Base-by-base conservation (phyloP, 2,329 filamentous ascomycete species). In the Blastomyces gilchristii region DNA sequence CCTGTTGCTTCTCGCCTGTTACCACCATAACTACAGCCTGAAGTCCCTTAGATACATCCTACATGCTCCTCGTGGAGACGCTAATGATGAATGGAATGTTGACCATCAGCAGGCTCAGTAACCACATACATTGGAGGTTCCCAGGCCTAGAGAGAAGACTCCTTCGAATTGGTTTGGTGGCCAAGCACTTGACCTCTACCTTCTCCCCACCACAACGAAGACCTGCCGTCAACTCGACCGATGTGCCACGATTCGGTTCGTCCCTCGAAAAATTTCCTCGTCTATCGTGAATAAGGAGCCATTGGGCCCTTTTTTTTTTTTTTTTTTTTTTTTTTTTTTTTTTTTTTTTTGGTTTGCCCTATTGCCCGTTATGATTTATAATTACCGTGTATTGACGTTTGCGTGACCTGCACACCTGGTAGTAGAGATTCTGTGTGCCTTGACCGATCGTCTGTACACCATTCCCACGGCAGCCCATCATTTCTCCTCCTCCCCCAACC, bases 231-330 rank as follows among this genome's bases (percentile, higher is more conserved):
- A 25, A 53, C 37, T 57, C 50, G 50, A 62, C 52, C 28, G 52
- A 62, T 62, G 60, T 62, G 18, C 52, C 50, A 62, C 52, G 25
- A 56, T 57, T 54, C 41, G 60, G 22, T 45, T 47, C 50, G 37
- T 47, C 50, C 39, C 60, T 57, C 60, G 12, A 56, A 56, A 43
- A 39, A 45, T 57, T 57, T 22, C 37, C 34, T 53, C 53, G 45
- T 52, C 59, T 37, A 47, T 61, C 31, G 25, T 37, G 22, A 49
- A 59, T 28, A 59, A 49, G 57, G 28, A 47, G 25, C 25, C 43
- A 47, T 16, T 28, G 31, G 43, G 25, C 5, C 43, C n/a, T 47
- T 47, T 37, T 47, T 47, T n/a, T 28, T 49, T 37, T 58, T 22
- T 22, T 22, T 22, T 22, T 22, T 22, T 22, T 22, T 22, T 22